These are phyloP conservation scores for Metarhizium anisopliae DNA, from an alignment of 2,329 filamentous ascomycete genomes.

Conservation along the genomic window DNA sequence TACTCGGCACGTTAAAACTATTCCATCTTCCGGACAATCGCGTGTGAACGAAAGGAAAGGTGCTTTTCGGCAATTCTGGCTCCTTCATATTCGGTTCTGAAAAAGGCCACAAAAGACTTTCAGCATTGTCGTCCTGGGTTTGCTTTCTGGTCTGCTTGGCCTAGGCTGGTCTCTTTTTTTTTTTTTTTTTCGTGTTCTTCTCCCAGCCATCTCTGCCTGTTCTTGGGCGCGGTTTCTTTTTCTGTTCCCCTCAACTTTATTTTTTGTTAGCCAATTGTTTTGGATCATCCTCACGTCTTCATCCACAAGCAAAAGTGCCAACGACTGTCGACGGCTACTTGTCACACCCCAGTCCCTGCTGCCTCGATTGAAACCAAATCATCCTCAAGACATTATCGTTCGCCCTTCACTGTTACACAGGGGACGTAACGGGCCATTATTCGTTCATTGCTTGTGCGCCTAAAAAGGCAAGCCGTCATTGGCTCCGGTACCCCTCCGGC, in stretches of 20 bases:
- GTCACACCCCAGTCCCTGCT: not conserved
- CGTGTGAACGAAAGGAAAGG: too few species aligned
- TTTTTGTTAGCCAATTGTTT: not conserved
- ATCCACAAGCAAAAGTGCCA: too few species aligned
- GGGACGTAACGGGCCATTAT: not conserved
- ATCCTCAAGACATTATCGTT: not conserved
- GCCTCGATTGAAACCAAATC: not conserved
- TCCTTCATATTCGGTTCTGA: not conserved
- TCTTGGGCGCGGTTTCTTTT: not conserved
- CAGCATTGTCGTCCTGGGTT: not conserved
- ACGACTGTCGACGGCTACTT: not conserved
- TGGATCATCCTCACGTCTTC: not conserved
- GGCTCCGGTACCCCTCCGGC: not conserved
- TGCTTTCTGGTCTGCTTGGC: not conserved
- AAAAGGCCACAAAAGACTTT: not conserved
- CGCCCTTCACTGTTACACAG: not conserved
- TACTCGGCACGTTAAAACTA: not conserved
- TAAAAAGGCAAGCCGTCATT: not conserved
- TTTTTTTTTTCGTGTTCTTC: not conserved
- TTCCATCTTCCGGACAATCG: too few species aligned
- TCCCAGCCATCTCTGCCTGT: not conserved
- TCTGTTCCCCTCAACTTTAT: not conserved
- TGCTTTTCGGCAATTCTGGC: too few species aligned
- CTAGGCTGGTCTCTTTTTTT: not conserved
- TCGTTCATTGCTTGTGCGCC: not conserved